These are phyloP conservation scores for Leccinum rimulosum DNA, from an alignment of 768 basidiomycete genomes.

Conservation along the genomic window DNA sequence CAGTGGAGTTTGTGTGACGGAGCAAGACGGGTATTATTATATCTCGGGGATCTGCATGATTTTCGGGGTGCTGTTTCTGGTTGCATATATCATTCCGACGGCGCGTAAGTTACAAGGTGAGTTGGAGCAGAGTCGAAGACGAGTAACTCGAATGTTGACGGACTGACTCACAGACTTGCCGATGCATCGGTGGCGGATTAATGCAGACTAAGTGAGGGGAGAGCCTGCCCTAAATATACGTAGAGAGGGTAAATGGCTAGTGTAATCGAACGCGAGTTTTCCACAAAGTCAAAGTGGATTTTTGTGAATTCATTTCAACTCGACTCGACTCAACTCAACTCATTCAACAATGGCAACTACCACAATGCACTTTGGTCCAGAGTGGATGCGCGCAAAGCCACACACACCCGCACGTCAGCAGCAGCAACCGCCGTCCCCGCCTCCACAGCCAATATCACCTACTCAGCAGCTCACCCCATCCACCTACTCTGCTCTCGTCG, in stretches of 20 bases:
- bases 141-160: not conserved
- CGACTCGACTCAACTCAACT: not conserved
- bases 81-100: slow-evolving; percentile 79
- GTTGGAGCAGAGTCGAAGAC: slow-evolving; percentile 23
- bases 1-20: slow-evolving; percentile 77
- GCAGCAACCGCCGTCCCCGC: slow-evolving; percentile 52
- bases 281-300: slow-evolving; percentile 14
- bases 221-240: slow-evolving; percentile 33
- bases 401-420: slow-evolving; percentile 52
- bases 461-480: slow-evolving; percentile 57
- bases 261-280: slow-evolving; percentile 28
- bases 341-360: slow-evolving; percentile 44
- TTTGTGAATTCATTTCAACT: slow-evolving; percentile 13
- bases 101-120: slow-evolving; percentile 84
- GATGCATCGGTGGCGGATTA: slow-evolving; percentile 69
- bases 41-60: slow-evolving; percentile 76
- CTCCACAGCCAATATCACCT: slow-evolving; percentile 41
- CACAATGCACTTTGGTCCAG: slow-evolving; percentile 88
- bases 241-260: slow-evolving; percentile 5
- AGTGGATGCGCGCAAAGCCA: slow-evolving; percentile 88
- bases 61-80: slow-evolving; percentile 70
- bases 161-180: slow-evolving; percentile 53
- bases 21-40: slow-evolving; percentile 90
- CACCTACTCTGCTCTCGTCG: slow-evolving; percentile 64
- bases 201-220: slow-evolving; percentile 24